phyloP scores from a whole-genome alignment of 2,329 filamentous ascomycete genomes.

The Alternaria alternata region DNA sequence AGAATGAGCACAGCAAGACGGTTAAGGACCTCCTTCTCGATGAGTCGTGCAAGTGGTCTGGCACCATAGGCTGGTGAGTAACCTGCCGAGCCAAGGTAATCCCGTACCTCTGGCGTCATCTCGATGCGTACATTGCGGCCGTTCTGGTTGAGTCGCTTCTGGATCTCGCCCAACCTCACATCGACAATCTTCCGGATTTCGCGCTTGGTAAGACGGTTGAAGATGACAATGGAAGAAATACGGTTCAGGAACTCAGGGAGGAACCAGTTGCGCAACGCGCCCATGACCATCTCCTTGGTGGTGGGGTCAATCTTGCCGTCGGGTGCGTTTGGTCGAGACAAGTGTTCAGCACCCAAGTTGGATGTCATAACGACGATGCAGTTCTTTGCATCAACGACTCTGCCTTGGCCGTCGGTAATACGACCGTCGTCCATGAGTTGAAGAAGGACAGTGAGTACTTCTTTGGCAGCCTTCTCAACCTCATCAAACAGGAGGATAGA shows the following conservation, averaged over 20 bases:
- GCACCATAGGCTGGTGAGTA: constrained; percentile 97
- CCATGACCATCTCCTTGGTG: constrained; percentile 90
- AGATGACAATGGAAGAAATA: constrained; percentile 95
- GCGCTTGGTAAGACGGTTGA: constrained; percentile 88
- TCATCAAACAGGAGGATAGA: constrained; percentile 98
- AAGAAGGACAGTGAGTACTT: constrained; percentile 94
- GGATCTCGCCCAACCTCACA: constrained; percentile 84
- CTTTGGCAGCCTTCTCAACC: constrained; percentile 98
- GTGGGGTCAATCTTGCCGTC: constrained; percentile 87
- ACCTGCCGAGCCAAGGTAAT: constrained; percentile 88
- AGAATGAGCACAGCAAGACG: constrained; percentile 90
- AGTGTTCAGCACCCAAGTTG: constrained; percentile 92
- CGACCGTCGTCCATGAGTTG: constrained; percentile 99
- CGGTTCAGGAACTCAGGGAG: constrained; percentile 98
- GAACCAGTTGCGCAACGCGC: constrained; percentile 92
- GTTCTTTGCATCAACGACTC: constrained; percentile 93
- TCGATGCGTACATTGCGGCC: constrained; percentile 84
- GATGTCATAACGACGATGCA: constrained; percentile 99
- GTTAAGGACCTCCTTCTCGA: constrained; percentile 98
- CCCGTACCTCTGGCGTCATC: constrained; percentile 85
- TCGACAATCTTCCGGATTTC: constrained; percentile 98
- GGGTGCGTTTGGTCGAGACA: constrained; percentile 78
- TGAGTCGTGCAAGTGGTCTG: constrained; percentile 83
- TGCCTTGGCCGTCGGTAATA: constrained; percentile 97
- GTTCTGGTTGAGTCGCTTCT: constrained; percentile 87